Evolutionary conservation across 2,329 filamentous ascomycete species (phyloP), one percentile per base, ranked within the genome.

Genomic region (Fusarium odoratissimum): DNA sequence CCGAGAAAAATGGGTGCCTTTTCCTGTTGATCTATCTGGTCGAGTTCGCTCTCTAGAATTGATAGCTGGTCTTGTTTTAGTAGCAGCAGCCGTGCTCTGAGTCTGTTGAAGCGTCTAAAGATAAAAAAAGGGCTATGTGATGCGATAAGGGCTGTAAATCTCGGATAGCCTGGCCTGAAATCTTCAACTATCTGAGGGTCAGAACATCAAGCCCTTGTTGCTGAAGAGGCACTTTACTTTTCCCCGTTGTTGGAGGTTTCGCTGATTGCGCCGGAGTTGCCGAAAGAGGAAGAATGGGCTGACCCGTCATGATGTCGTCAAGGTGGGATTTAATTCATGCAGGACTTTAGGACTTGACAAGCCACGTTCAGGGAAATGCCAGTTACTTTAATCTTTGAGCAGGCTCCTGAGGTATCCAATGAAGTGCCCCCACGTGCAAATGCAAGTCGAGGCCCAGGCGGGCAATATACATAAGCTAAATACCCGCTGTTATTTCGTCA

Each of bases 191-290:
- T 6, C 2, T 4, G 6, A 9, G 1, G 12, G 17, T 64, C 23
- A 64, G 37, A 25, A 17, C 2, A 3, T 4, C 0, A 3, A 1
- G 2, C 7, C 6, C 2, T 2, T 31, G 3, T 3, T 19, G 7
- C 12, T 33, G 23, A 3, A 37, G 2, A 11, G n/a, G 3, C 17
- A 13, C 9, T 13, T 19, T 21, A 58, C 42, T 58, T 58, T 49
- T 58, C 4, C 33, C 21, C 1, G 16, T 23, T 21, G 6, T 23
- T 21, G 6, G 41, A 28, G 19, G 14, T 40, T 48, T 49, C 1
- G 5, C 5, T 31, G 33, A 23, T 10, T 14, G 33, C 2, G 25
- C 2, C 1, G 33, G 33, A 23, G 25, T 30, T 7, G 16, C 41
- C 11, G 55, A 58, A 14, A 48, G 31, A 17, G 55, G 55, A 38